A percentile compares a stretch with the other conserved stretches of the same genome.
These are phyloP conservation scores for Chamaecrista fasciculata DNA, from an alignment of 306 rosid species.

Conservation along the genomic window DNA sequence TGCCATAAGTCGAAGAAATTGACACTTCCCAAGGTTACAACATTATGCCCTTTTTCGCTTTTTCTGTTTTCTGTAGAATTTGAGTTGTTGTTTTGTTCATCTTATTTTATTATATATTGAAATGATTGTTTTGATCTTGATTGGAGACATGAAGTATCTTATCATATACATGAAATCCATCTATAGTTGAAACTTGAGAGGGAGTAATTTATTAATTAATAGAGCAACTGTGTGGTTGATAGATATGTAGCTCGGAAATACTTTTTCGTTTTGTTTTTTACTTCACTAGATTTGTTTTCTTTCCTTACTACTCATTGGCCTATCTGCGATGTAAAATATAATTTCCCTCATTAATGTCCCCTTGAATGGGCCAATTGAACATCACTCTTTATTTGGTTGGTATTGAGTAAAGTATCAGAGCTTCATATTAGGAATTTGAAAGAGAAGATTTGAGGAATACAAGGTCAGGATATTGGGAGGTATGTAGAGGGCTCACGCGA, in stretches of 20 bases:
- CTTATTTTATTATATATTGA: not conserved
- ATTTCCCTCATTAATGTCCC: not conserved
- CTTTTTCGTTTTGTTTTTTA: not conserved
- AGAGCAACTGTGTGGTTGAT: not conserved
- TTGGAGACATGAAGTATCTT: not conserved
- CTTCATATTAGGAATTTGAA: not conserved
- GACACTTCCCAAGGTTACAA: constrained; percentile 63
- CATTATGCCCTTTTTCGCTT: not conserved
- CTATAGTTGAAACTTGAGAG: not conserved
- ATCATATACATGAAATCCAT: not conserved
- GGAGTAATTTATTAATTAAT: not conserved
- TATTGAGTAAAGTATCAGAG: not conserved
- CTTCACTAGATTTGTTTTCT: not conserved
- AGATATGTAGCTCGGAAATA: not conserved
- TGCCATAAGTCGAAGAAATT: constrained; percentile 58
- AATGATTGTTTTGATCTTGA: not conserved
- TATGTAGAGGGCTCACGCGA: too few species aligned
- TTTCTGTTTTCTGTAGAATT: not conserved
- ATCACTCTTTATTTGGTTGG: not conserved
- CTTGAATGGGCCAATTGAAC: not conserved
- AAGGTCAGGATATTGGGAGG: not conserved
- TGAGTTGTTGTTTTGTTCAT: not conserved
- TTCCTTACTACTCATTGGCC: not conserved
- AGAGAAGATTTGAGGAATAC: constrained; percentile 2
- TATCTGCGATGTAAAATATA: not conserved